phyloP scores from a whole-genome alignment of 805 yeast genomes.

The Teunomyces pallodes region DNA sequence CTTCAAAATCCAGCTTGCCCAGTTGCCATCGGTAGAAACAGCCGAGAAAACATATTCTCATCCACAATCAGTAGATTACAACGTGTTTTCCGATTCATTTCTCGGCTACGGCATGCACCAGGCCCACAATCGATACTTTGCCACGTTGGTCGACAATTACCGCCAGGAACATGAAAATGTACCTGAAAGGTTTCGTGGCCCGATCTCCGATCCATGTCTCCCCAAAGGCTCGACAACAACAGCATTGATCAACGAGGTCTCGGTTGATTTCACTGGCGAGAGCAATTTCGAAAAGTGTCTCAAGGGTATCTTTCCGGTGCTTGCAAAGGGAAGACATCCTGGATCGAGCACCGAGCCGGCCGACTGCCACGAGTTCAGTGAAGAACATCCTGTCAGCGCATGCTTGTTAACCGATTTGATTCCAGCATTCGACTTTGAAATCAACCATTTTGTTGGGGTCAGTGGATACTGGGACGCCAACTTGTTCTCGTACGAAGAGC shows the following conservation, averaged over 20 bases:
- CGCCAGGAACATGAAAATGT: conserved; percentile 13
- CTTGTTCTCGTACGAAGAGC: conserved; percentile 34
- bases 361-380: conserved; percentile 31
- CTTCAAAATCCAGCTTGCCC: conserved; percentile 43
- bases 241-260: conserved; percentile 21
- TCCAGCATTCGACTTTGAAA: conserved; percentile 57
- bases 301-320: conserved; percentile 44
- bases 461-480: conserved; percentile 67
- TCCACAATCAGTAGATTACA: conserved; percentile 29
- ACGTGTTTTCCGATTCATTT: conserved; percentile 54
- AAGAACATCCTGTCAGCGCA: conserved; percentile 34
- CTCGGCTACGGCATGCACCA: conserved; percentile 61
- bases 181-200: conserved; percentile 19
- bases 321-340: conserved; percentile 32
- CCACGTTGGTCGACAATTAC: conserved; percentile 27
- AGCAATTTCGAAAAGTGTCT: conserved; percentile 52
- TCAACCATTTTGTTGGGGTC: conserved; percentile 59
- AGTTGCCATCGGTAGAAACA: conserved; percentile 19
- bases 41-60: conserved; percentile 11
- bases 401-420: conserved; percentile 52
- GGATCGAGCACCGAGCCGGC: conserved; percentile 15
- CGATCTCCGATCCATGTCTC: conserved; percentile 54
- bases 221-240: conserved; percentile 44
- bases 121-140: conserved; percentile 48
- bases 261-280: conserved; percentile 46